Conservation (phyloP, 1,284 basidiomycete species). For the Vanrija humicola region DNA sequence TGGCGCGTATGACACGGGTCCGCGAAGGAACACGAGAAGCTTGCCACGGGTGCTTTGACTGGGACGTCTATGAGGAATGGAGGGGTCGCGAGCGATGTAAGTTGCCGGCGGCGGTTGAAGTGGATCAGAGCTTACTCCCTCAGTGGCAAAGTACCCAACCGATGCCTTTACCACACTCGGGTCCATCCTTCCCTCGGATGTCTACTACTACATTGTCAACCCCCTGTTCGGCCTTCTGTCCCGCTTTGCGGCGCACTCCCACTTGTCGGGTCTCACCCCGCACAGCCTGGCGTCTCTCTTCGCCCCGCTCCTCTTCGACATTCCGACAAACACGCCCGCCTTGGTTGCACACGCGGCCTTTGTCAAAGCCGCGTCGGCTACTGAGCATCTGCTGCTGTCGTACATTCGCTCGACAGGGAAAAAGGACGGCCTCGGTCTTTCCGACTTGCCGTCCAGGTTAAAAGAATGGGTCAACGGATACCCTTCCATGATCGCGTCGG, state of each 20-base stretch:
- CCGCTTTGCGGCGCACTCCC: constrained; percentile 71
- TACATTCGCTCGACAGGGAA: constrained; percentile 74
- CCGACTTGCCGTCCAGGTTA: constrained; percentile 69
- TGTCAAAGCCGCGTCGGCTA: constrained; percentile 72
- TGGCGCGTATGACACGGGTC: constrained; percentile 65
- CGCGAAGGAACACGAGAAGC: constrained; percentile 52
- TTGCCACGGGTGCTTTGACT: constrained; percentile 66
- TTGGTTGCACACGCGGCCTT: constrained; percentile 74
- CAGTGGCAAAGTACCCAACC: constrained; percentile 64
- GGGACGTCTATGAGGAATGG: constrained; percentile 74
- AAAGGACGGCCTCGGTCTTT: constrained; percentile 54
- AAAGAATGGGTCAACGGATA: constrained; percentile 84
- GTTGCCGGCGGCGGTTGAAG: constrained; percentile 24
- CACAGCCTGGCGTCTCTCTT: constrained; percentile 82
- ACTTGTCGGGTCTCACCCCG: constrained; percentile 76
- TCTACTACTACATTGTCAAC: constrained; percentile 59
- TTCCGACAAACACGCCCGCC: constrained; percentile 57
- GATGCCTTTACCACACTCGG: constrained; percentile 62
- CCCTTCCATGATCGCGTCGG: constrained; percentile 60
- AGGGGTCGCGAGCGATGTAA: constrained; percentile 69
- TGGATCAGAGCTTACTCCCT: constrained; percentile 1
- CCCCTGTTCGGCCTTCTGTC: constrained; percentile 69
- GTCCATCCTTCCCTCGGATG: constrained; percentile 48
- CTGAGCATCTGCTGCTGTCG: constrained; percentile 79
- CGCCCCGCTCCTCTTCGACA: constrained; percentile 71